Evolutionary conservation across 148 eudicot genomes (phyloP).

Genomic region (Fallopia convolvulus): DNA sequence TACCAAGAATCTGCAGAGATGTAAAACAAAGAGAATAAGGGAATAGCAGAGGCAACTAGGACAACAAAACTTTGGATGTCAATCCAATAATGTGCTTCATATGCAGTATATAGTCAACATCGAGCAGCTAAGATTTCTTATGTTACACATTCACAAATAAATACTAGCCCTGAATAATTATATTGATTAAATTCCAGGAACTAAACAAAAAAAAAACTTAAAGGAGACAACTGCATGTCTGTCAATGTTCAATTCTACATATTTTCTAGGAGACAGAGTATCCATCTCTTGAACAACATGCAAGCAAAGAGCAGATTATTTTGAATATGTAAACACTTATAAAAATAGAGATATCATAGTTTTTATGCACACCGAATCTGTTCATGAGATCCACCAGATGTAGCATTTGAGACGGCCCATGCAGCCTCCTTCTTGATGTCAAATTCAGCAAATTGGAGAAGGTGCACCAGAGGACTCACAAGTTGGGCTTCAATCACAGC

Average conservation of each 20-base stretch:
- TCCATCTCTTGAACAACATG: not conserved
- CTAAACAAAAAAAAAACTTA: not conserved
- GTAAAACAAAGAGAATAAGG: not conserved
- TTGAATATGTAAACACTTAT: not conserved
- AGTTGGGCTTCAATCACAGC: constrained; percentile 60
- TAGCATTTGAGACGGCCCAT: constrained; percentile 80
- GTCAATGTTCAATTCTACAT: not conserved
- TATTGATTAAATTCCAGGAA: not conserved
- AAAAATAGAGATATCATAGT: not conserved
- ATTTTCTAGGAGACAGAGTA: not conserved
- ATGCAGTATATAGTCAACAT: not conserved
- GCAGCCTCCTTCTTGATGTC: constrained; percentile 87
- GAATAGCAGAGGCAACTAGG: not conserved
- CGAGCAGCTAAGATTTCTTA: not conserved
- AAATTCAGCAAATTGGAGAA: constrained; percentile 66
- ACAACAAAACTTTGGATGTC: not conserved
- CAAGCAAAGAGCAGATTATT: not conserved
- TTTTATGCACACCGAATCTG: constrained; percentile 52
- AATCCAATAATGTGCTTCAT: not conserved
- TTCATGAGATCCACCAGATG: constrained; percentile 70
- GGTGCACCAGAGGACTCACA: constrained; percentile 51
- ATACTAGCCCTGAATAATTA: not conserved
- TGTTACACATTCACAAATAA: not conserved
- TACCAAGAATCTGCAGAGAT: constrained; percentile 48
- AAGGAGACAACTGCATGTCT: not conserved